Evolutionary conservation across 2,329 filamentous ascomycete genomes (phyloP), one percentile per base, ranked within the genome.

Genomic region (Cordyceps tenuipes): DNA sequence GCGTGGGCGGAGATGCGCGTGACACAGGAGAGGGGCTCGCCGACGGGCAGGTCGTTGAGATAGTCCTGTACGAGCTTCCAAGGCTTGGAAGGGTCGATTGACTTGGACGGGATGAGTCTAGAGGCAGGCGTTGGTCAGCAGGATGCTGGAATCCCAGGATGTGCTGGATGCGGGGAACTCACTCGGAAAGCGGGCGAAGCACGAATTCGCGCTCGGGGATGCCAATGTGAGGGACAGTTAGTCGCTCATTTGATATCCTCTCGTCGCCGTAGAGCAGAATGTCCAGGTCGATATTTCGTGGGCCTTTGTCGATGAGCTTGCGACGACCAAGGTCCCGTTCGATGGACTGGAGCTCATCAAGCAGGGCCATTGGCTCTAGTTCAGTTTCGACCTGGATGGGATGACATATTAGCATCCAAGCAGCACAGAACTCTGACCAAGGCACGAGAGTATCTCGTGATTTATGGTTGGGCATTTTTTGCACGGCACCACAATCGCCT

Each of bases 121-220:
- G 47, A 46, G 48, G 54, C 26, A 23, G n/a, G 31, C 5, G 43
- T 9, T 21, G 26, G 56, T 50, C 6, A 58, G 34, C 15, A 19
- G 10, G n/a, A 29, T 29, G 29, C 47, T 53, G 23, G 26, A 21
- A 26, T 26, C 12, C 8, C 3, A 21, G 17, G 51, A 17, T 23
- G 23, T 43, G 29, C 17, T n/a, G 13, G 5, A 19, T 26, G 15
- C 19, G 36, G 36, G 39, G 26, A 13, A 68, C 82, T 68, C 75
- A 90, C 87, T 95, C 88, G 69, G 87, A 87, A 19, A 97, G 78
- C 26, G 94, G 94, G 19, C 90, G 83, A 12, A 99, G 82, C 44
- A 99, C 94, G 71, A 99, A 99, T 72, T 96, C 92, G 55, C 94
- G 83, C 73, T 99, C 94, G 2, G 87, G 76, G 77, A 99, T 96